Base-by-base conservation (phyloP, 768 basidiomycete species). In the Termitomyces eurrhizus region DNA sequence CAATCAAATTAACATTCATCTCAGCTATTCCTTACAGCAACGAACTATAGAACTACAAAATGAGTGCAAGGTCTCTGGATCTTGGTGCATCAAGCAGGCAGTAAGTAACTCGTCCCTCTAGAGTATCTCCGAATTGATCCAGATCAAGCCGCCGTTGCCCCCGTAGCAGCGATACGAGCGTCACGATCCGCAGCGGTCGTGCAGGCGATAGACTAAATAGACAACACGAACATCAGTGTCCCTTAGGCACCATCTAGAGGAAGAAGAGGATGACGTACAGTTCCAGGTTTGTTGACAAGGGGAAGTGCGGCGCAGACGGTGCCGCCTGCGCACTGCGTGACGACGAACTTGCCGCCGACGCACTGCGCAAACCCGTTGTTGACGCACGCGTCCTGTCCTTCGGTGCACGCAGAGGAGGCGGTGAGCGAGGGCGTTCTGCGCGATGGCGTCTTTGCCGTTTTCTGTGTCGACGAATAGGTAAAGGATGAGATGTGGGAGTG, bases 301-400 rank as follows among this genome's bases (percentile, higher is more conserved):
- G 72, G 72, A 18, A 73, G 62, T 5, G 70, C 70, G 1, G 68
- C 64, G 58, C 72, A 73, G 56, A 65, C 64, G 21, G 70, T 73
- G 29, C 70, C 71, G 54, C 69, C 68, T 6, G 66, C 63, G 32
- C 73, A 72, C 52, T 71, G 67, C 16, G 69, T 73, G 45, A 66
- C 65, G 13, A 48, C 59, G 57, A 72, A 70, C 37, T 61, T 65
- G 18, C 67, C 69, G 21, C 64, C 60, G 3, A 69, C 64, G 35
- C 68, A 69, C 41, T 66, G 72, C 41, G 65, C 72, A 52, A 73
- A 65, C 3, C 63, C 62, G 35, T 64, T 58, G 21, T 53, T 37
- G 21, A 70, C 66, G 32, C 69, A 68, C 1, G 68, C 67, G 9
- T 44, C 42, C 42, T 68, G 60, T 9, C 66, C 69, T 2, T 66